Conservation (phyloP, 2,329 filamentous ascomycete species). For the Colletotrichum ledebouriae region DNA sequence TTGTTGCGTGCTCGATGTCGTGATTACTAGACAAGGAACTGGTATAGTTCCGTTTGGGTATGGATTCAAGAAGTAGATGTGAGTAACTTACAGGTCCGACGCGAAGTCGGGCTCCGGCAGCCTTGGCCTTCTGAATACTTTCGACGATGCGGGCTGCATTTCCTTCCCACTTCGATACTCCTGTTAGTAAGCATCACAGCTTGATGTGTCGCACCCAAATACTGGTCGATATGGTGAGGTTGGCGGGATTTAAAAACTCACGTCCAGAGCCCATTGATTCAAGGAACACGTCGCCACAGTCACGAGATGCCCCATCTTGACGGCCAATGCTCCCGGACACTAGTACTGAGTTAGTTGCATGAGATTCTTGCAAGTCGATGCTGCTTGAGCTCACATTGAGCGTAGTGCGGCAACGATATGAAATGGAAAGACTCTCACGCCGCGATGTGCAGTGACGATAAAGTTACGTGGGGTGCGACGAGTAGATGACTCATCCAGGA, state of each 20-base stretch:
- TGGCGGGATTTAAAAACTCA: constrained; percentile 17
- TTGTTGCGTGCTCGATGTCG: no score
- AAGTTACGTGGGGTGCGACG: constrained; percentile 24
- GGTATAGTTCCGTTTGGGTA: no score
- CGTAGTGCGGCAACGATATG: no score
- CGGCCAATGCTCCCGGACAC: not conserved
- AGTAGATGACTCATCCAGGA: constrained; percentile 33
- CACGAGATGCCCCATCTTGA: constrained; percentile 44
- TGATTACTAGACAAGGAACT: no score
- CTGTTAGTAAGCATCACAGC: not conserved
- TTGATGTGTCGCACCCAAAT: constrained; percentile 48
- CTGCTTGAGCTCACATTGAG: not conserved
- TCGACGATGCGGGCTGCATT: constrained; percentile 73
- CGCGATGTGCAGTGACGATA: not conserved
- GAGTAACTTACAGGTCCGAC: constrained; percentile 64
- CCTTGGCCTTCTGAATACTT: constrained; percentile 61
- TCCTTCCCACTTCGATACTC: constrained; percentile 56
- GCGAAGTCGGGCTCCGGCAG: constrained; percentile 62
- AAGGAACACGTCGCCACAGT: constrained; percentile 55
- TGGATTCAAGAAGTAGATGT: not conserved
- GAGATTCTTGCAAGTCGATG: not conserved
- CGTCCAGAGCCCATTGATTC: constrained; percentile 63
- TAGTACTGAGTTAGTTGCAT: not conserved
- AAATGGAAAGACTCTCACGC: not conserved
- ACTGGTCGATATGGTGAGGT: not conserved